Evolutionary conservation across 495 filamentous ascomycete species (phyloP).

Genomic region (Staphylotrichum tortipilum): DNA sequence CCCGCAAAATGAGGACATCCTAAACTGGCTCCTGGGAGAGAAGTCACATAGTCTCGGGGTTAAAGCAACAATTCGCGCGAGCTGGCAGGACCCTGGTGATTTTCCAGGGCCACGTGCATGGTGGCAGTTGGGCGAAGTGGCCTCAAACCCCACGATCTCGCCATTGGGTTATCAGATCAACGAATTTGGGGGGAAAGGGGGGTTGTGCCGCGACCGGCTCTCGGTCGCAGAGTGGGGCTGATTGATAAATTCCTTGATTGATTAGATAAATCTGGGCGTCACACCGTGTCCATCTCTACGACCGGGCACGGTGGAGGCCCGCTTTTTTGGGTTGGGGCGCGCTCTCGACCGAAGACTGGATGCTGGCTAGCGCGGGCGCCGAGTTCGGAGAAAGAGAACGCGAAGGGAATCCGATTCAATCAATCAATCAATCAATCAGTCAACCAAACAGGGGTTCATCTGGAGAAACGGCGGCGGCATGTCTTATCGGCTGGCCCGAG

Average conservation of each 20-base stretch:
- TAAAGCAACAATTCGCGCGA: too few species aligned
- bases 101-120: background rate
- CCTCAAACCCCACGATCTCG: background rate
- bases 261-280: constrained; percentile 17
- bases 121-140: background rate
- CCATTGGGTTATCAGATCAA: constrained; percentile 6
- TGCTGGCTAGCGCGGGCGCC: too few species aligned
- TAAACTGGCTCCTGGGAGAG: too few species aligned
- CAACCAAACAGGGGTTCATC: background rate
- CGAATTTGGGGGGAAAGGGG: background rate
- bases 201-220: background rate
- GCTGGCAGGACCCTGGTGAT: too few species aligned
- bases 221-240: constrained; percentile 15
- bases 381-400: constrained; percentile 13
- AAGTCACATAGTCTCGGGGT: too few species aligned
- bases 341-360: too few species aligned
- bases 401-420: too few species aligned
- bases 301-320: background rate
- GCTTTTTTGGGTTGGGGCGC: too few species aligned
- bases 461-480: background rate
- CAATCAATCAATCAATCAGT: too few species aligned
- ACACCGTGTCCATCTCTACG: constrained; percentile 4
- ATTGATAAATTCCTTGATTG: constrained; percentile 30
- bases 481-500: background rate
- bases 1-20: too few species aligned